A percentile compares a stretch with the other conserved stretches of the same genome.
Evolutionary conservation across 2,329 filamentous ascomycete species (phyloP).

Genomic region (Alternaria atra): DNA sequence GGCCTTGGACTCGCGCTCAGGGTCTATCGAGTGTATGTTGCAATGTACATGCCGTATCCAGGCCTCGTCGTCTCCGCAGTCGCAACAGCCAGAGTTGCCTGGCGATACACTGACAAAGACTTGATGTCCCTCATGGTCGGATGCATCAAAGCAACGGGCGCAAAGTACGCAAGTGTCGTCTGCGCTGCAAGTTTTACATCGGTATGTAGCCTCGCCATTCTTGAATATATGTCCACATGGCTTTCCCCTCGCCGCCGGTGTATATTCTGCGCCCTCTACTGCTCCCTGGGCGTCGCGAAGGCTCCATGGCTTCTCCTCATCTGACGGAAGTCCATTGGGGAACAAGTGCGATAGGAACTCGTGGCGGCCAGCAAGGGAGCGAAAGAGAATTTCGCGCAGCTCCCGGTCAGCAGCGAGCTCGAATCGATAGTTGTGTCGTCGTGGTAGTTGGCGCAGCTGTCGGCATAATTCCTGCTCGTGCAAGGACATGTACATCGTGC

Average conservation of each 20-base stretch:
- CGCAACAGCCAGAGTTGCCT: conserved; percentile 94
- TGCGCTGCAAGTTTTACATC: conserved; percentile 90
- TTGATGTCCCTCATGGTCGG: conserved; percentile 92
- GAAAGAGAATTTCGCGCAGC: conserved; percentile 83
- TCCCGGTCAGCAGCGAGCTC: conserved; percentile 73
- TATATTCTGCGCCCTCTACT: conserved; percentile 94
- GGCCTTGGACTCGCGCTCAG: conserved; percentile 45
- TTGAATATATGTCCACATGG: conserved; percentile 98
- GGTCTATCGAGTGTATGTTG: conserved; percentile 82
- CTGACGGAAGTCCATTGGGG: conserved; percentile 71
- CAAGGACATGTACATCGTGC: conserved; percentile 58
- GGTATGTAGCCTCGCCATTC: conserved; percentile 89
- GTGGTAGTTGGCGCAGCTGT: conserved; percentile 80
- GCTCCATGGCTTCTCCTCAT: conserved; percentile 71
- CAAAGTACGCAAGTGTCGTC: conserved; percentile 97
- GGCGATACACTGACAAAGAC: conserved; percentile 87
- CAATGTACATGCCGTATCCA: conserved; percentile 90
- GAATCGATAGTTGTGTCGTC: conserved; percentile 78
- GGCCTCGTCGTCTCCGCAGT: conserved; percentile 94
- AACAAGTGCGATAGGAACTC: conserved; percentile 85
- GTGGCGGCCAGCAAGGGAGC: conserved; percentile 79
- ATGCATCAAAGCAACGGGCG: conserved; percentile 92
- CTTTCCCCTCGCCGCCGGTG: conserved; percentile 87
- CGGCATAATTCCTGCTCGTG: conserved; percentile 84
- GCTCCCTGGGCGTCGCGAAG: conserved; percentile 88